Percentiles rank a stretch among this genome's conserved stretches.
These are phyloP conservation scores for Neoboletus magnificus DNA, from an alignment of 768 basidiomycete species.

Conservation along the genomic window DNA sequence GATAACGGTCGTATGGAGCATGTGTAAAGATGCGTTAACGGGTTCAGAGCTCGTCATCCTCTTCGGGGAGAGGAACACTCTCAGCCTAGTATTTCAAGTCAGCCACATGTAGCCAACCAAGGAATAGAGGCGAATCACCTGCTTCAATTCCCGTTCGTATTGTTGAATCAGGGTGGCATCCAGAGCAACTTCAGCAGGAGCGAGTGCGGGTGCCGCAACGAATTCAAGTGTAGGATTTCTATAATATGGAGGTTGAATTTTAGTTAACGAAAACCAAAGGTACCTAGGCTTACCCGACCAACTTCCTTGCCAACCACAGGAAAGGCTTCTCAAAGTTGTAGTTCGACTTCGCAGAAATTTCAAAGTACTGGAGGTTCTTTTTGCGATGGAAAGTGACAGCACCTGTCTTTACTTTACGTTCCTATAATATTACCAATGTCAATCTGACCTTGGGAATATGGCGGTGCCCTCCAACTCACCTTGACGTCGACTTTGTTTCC, in stretches of 20 bases:
- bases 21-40: constrained; percentile 15
- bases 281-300: constrained; percentile 74
- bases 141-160: constrained; percentile 74
- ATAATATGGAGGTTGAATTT: background rate
- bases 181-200: constrained; percentile 88
- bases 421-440: constrained; percentile 47
- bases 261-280: background rate
- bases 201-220: constrained; percentile 93
- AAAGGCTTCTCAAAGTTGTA: constrained; percentile 99
- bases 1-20: constrained; percentile 20
- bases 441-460: background rate
- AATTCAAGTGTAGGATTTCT: constrained; percentile 90
- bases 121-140: constrained; percentile 39
- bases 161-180: constrained; percentile 74
- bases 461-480: constrained; percentile 44
- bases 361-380: constrained; percentile 99
- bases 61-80: constrained; percentile 92
- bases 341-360: constrained; percentile 99
- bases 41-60: constrained; percentile 81
- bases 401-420: constrained; percentile 99
- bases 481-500: constrained; percentile 99
- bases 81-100: constrained; percentile 58
- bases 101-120: background rate
- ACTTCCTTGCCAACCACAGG: constrained; percentile 98
- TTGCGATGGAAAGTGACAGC: constrained; percentile 99